phyloP scores from a whole-genome alignment of 2,329 filamentous ascomycete genomes.

The Zymoseptoria crescenta region DNA sequence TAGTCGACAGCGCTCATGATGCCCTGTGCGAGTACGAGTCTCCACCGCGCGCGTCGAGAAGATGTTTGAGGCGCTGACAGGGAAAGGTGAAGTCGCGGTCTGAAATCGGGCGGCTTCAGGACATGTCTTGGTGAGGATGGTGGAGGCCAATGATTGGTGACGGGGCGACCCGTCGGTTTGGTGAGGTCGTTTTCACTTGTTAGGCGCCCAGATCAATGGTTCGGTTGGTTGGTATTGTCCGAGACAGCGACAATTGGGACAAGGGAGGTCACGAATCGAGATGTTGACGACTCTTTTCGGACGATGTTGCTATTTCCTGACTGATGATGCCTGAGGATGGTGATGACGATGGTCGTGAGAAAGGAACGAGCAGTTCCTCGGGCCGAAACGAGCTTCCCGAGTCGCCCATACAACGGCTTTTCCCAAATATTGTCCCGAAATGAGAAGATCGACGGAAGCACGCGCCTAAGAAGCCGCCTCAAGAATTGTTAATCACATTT shows the following conservation, averaged over 20 bases:
- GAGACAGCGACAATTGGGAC: constrained; percentile 5
- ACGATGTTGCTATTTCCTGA: not conserved
- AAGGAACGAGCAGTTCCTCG: not conserved
- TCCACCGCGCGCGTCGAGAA: not conserved
- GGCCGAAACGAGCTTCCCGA: not conserved
- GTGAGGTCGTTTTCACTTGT: not conserved
- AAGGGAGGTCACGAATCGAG: not conserved
- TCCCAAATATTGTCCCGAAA: not conserved
- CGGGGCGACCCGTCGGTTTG: not conserved
- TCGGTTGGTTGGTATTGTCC: not conserved
- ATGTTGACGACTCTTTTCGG: not conserved
- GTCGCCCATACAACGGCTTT: not conserved
- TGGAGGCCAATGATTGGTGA: not conserved
- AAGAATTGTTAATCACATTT: not conserved
- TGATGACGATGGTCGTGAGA: not conserved
- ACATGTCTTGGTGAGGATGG: not conserved
- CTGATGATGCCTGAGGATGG: not conserved
- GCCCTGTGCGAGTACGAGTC: not conserved
- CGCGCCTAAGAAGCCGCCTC: not conserved
- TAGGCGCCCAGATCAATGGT: not conserved
- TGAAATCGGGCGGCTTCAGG: not conserved
- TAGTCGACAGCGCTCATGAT: not conserved
- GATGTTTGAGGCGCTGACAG: not conserved
- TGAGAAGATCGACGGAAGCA: not conserved
- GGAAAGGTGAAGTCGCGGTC: not conserved